Evolutionary conservation across 306 rosid genomes (phyloP).

Genomic region (Hippophae gyantsensis): DNA sequence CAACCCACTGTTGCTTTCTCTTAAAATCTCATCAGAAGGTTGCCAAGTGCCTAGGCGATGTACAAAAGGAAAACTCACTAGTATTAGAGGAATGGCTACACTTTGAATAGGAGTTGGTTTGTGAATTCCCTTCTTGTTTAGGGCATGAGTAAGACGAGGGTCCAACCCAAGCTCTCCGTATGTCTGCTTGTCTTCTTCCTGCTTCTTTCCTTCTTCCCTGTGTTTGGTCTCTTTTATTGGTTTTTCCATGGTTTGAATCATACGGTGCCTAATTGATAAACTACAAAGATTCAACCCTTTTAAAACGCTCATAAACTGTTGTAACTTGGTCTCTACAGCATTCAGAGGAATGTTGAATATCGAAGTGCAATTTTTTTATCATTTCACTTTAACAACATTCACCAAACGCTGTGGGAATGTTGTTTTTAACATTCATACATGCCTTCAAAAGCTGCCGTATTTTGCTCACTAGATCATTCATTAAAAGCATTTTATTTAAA

Average conservation of each 20-base stretch:
- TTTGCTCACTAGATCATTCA: no score
- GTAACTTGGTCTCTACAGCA: no score
- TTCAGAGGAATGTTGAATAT: no score
- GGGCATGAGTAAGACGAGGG: constrained; percentile 46
- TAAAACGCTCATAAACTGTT: no score
- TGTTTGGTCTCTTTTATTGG: constrained; percentile 19
- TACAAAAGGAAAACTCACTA: constrained; percentile 17
- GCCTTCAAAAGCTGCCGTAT: no score
- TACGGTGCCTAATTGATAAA: not conserved
- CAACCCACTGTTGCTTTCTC: not conserved
- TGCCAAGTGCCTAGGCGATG: not conserved
- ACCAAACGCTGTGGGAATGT: no score
- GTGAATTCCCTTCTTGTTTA: constrained; percentile 41
- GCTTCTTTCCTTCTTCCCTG: constrained; percentile 13
- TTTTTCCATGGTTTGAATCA: constrained; percentile 24
- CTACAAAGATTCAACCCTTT: no score
- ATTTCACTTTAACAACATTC: no score
- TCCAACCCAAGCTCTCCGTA: constrained; percentile 66
- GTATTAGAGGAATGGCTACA: constrained; percentile 69
- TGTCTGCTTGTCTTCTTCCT: constrained; percentile 28
- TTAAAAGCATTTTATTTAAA: no score
- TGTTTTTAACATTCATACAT: no score
- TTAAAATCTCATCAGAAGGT: not conserved
- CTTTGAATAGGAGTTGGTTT: constrained; percentile 83
- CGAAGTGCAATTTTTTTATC: no score